Evolutionary conservation across 805 yeast genomes (phyloP).

Genomic region (Metschnikowia koreensis): DNA sequence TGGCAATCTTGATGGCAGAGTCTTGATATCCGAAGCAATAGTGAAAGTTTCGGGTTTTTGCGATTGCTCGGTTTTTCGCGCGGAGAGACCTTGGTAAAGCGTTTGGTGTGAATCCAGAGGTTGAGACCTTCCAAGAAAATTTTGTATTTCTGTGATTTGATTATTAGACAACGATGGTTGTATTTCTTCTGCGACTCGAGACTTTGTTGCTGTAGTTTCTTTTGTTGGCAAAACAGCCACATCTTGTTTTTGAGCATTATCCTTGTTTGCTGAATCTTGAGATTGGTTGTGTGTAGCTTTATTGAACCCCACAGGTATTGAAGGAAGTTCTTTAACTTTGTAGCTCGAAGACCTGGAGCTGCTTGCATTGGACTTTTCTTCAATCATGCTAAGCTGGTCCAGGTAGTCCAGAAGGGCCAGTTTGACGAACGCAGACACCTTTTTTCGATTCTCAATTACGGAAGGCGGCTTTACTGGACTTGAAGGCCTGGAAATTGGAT

Average conservation of each 20-base stretch:
- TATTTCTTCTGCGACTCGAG: too few relatives aligned
- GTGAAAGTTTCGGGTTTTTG: neutral
- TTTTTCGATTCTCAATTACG: slow-evolving; percentile 24
- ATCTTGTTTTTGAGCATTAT: neutral
- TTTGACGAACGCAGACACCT: slow-evolving; percentile 24
- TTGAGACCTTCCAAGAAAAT: neutral
- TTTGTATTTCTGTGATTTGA: too few relatives aligned
- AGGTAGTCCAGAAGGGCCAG: slow-evolving; percentile 21
- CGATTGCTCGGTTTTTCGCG: neutral
- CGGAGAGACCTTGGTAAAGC: neutral
- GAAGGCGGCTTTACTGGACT: slow-evolving; percentile 26
- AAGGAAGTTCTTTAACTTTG: slow-evolving; percentile 14
- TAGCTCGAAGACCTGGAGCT: slow-evolving; percentile 34
- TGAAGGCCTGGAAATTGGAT: neutral
- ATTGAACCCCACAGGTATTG: neutral
- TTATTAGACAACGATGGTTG: neutral
- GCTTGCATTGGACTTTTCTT: slow-evolving; percentile 32
- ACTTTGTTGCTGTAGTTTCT: too few relatives aligned
- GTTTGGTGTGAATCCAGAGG: neutral
- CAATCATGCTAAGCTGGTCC: slow-evolving; percentile 44
- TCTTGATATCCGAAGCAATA: neutral
- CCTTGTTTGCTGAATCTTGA: neutral
- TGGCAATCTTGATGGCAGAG: neutral
- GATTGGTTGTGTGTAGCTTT: neutral
- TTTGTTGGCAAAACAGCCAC: too few relatives aligned